Evolutionary conservation across 306 rosid species (phyloP), one percentile per base, ranked within the genome.

Genomic region (Quercus ilex): DNA sequence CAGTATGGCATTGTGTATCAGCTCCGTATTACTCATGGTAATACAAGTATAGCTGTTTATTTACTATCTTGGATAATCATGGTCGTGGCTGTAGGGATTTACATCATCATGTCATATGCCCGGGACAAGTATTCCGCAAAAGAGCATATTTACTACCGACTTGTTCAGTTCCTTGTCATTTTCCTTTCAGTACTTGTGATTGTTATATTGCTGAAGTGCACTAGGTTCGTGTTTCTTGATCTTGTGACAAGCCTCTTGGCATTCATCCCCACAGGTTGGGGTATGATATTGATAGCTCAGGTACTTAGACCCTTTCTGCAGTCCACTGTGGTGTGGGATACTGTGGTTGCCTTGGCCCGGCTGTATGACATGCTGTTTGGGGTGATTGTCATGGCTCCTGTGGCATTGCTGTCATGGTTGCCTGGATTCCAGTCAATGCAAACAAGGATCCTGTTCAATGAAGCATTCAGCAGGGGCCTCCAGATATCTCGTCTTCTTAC

Each of bases 381-480:
- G 71, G 67, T 94, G 31, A 91, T 90, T 84, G 93, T 87, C 73
- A 84, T 94, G 97, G 93, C 91, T 58, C 97, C 98, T 15, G 79
- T 92, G 86, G 98, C 98, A 11, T 52, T 89, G 80, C 79, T 94
- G 41, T 92, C 98, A 31, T 94, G 98, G 98, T 76, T 94, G 81
- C 98, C 98, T 57, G 98, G 97, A 79, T 94, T 94, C 73, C 98
- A 94, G 77, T 80, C 97, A 25, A 94, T 94, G 98, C 98, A 94
- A 83, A 94, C 98, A 63, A 92, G 98, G 85, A 89, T 94, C 85
- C 87, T 94, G 67, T 94, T 94, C 57, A 94, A 94, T 79, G 97
- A 94, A 83, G 98, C 93, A 43, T 94, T 94, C 85, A 94, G 98
- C 87, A 83, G 98, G 86, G 98, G 98, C 77, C 98, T 94, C 55